Evolutionary conservation across 345 rosid species (phyloP), one percentile per base, ranked within the genome.

Genomic region (Linum trigynum): DNA sequence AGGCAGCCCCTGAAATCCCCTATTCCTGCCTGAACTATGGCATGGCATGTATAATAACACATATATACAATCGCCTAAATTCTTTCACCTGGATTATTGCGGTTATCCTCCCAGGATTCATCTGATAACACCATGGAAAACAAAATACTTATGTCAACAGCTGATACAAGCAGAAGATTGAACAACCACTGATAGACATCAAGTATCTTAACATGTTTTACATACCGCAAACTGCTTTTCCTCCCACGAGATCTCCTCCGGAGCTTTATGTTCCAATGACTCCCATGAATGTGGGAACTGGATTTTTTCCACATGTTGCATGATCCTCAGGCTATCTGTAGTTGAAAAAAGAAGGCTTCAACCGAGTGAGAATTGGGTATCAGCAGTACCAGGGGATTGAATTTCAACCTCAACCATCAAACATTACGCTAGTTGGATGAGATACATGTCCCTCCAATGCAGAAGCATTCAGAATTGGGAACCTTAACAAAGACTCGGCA

Each of bases 291-390:
- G 68, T 12, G 91, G 91, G 69, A 75, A 84, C 76, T 78, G 79
- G 41, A 88, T 78, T 3, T 69, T 70, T 69, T 75, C 80, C 72
- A 86, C 96, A 57, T 82, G 96, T 76, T 84, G 89, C 69, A 88
- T 17, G 74, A 88, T 63, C 81, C 91, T 83, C 75, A 88, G 59
- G 77, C 96, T 81, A 83, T 68, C 96, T 86, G 83, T 59, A 72
- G 57, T 5, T 5, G 3, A 4, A 14, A 10, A 37, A 39, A 0
- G 17, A 9, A 35, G 11, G 12, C 45, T 56, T 5, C 15, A 51
- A 3, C 16, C 17, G 38, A 57, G 38, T 8, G 5, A 1, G 5
- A 12, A 16, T 11, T 2, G 6, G 59, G 32, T 17, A 1, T 17
- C 8, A 2, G 12, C 58, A 41, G 9, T 8, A 41, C 9, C 45